Percentiles rank a stretch among this genome's conserved stretches.
Evolutionary conservation across 768 basidiomycete genomes (phyloP).

Genomic region (Tylopilus rubrobrunneus): DNA sequence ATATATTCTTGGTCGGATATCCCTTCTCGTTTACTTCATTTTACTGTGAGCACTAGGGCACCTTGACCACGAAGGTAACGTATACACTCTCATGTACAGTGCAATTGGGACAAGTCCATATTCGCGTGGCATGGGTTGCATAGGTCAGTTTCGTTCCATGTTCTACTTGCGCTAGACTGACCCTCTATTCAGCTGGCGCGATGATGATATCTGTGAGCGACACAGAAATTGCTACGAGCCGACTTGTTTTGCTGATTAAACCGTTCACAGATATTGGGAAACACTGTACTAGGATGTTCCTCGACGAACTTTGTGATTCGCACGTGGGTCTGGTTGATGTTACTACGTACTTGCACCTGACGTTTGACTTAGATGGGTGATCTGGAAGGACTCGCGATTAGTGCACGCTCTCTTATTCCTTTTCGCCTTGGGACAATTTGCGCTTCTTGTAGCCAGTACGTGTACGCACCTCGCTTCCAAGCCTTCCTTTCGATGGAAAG

Average conservation of each 20-base stretch:
- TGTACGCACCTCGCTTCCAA: background rate
- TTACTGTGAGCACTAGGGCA: slow-evolving; percentile 7
- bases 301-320: slow-evolving; percentile 21
- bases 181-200: slow-evolving; percentile 1
- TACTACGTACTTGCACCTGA: background rate
- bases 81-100: slow-evolving; percentile 3
- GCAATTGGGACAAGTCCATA: background rate
- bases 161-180: background rate
- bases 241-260: background rate
- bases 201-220: slow-evolving; percentile 6
- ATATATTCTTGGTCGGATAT: slow-evolving; percentile 18
- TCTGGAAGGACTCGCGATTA: slow-evolving; percentile 14
- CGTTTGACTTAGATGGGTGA: slow-evolving; percentile 17
- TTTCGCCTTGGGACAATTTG: slow-evolving; percentile 16
- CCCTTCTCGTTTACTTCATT: slow-evolving; percentile 7
- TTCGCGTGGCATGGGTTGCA: background rate
- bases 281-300: slow-evolving; percentile 14
- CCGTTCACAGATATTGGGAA: slow-evolving; percentile 1
- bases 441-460: slow-evolving; percentile 7
- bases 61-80: background rate
- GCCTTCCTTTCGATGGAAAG: too few relatives aligned
- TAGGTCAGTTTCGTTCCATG: slow-evolving; percentile 14
- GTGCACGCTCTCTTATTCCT: background rate
- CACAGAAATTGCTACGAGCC: too few relatives aligned
- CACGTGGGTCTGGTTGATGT: slow-evolving; percentile 10